Evolutionary conservation across 2,329 filamentous ascomycete species (phyloP).

Genomic region (Trichoderma brevicompactum): DNA sequence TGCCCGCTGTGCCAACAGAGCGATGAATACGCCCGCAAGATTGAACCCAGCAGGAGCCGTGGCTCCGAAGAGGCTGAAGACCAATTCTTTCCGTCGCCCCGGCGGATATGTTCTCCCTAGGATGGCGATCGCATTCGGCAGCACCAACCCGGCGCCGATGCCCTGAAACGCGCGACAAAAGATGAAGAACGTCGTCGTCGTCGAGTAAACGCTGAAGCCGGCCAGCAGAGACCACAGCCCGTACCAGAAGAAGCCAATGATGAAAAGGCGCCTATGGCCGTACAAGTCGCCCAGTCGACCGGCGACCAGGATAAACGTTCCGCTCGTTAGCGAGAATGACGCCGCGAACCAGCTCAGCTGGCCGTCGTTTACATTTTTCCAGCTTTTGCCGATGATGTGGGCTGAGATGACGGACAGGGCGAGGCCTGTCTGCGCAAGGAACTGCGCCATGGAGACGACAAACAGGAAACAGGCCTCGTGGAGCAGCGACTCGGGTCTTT

Average conservation of each 20-base stretch:
- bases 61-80: constrained; percentile 44
- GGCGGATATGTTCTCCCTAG: constrained; percentile 55
- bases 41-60: constrained; percentile 41
- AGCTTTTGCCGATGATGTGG: constrained; percentile 19
- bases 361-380: constrained; percentile 14
- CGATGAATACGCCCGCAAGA: constrained; percentile 38
- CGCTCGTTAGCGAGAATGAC: constrained; percentile 33
- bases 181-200: constrained; percentile 48
- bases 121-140: constrained; percentile 63
- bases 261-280: constrained; percentile 57
- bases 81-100: constrained; percentile 42
- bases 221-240: constrained; percentile 52
- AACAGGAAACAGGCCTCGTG: constrained; percentile 22
- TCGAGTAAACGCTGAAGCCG: constrained; percentile 41
- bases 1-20: constrained; percentile 31
- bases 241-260: constrained; percentile 56
- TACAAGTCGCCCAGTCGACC: constrained; percentile 58
- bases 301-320: constrained; percentile 58
- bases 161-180: constrained; percentile 57
- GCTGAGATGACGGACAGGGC: constrained; percentile 8
- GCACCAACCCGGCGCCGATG: constrained; percentile 57
- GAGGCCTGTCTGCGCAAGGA: constrained; percentile 11
- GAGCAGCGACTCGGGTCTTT: constrained; percentile 16
- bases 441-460: constrained; percentile 19
- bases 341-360: constrained; percentile 23